A percentile compares a stretch with the other conserved stretches of the same genome.
Evolutionary conservation across 177 flowering plant genomes (phyloP).

Genomic region (Telopea speciosissima): DNA sequence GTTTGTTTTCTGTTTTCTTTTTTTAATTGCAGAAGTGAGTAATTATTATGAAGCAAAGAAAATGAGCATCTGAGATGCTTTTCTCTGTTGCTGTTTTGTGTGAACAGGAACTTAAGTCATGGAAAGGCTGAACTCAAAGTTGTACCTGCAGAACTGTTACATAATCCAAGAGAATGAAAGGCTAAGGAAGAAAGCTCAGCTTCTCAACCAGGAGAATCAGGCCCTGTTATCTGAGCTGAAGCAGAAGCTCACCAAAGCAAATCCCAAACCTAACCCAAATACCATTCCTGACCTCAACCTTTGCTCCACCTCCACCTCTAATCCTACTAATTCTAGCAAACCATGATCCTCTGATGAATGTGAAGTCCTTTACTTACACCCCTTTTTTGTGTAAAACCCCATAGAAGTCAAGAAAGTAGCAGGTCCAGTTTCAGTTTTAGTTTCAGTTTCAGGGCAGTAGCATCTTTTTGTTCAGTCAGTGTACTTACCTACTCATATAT

Average conservation of each 20-base stretch:
- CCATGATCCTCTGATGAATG: constrained; percentile 7
- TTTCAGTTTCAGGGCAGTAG: constrained; percentile 9
- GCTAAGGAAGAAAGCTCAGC: constrained; percentile 75
- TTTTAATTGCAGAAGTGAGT: too few species aligned
- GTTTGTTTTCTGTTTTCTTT: too few species aligned
- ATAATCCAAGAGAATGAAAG: constrained; percentile 81
- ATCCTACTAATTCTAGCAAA: constrained; percentile 16
- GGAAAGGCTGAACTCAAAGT: constrained; percentile 80
- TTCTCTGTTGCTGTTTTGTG: background rate
- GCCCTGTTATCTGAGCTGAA: constrained; percentile 60
- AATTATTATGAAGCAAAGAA: background rate
- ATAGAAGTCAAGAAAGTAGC: constrained; percentile 8
- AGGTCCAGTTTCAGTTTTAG: constrained; percentile 13
- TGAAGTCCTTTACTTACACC: background rate
- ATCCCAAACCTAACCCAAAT: constrained; percentile 23
- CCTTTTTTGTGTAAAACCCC: constrained; percentile 14
- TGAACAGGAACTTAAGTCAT: constrained; percentile 11
- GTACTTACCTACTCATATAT: constrained; percentile 8
- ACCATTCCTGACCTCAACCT: constrained; percentile 43
- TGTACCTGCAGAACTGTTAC: constrained; percentile 75
- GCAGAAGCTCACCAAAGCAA: constrained; percentile 44
- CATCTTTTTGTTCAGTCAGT: constrained; percentile 8
- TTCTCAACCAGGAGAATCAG: constrained; percentile 77
- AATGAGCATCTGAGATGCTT: background rate
- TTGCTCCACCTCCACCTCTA: constrained; percentile 25